A percentile compares a stretch with the other conserved stretches of the same genome.
These are phyloP conservation scores for Boletus rubroflammeus DNA, from an alignment of 768 basidiomycete species.

Conservation along the genomic window DNA sequence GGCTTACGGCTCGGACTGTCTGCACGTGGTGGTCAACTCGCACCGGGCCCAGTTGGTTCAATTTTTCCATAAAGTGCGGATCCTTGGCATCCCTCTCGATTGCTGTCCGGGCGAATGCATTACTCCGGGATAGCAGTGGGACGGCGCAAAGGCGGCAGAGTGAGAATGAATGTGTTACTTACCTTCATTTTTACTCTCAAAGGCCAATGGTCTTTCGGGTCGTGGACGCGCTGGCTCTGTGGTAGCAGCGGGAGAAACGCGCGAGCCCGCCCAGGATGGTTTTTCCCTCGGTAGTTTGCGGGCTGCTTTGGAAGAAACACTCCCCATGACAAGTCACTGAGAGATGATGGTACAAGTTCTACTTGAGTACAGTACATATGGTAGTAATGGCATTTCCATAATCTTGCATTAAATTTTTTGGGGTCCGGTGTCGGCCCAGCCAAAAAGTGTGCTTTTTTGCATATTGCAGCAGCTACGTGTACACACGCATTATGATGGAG, in stretches of 20 bases:
- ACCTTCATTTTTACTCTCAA: slow-evolving; percentile 53
- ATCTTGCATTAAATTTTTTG: too few relatives aligned
- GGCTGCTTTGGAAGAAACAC: slow-evolving; percentile 54
- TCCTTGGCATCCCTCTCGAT: slow-evolving; percentile 66
- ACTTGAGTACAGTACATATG: too few relatives aligned
- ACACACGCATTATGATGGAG: too few relatives aligned
- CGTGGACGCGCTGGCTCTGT: slow-evolving; percentile 11
- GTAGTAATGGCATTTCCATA: too few relatives aligned
- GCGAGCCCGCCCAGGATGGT: slow-evolving; percentile 48
- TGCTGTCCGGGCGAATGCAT: slow-evolving; percentile 34
- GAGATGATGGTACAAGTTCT: neutral
- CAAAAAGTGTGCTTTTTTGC: too few relatives aligned
- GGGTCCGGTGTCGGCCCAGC: too few relatives aligned
- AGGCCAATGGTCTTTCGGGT: slow-evolving; percentile 36
- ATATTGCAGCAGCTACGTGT: too few relatives aligned
- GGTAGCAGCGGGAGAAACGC: slow-evolving; percentile 27
- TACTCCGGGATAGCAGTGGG: neutral
- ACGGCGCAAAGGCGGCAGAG: neutral
- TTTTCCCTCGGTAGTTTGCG: slow-evolving; percentile 52
- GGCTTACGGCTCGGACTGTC: slow-evolving; percentile 45
- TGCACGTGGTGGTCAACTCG: slow-evolving; percentile 64
- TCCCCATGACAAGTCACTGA: slow-evolving; percentile 50
- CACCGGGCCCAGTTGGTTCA: slow-evolving; percentile 64
- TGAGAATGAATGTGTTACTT: neutral
- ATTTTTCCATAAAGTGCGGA: slow-evolving; percentile 65